phyloP scores from a whole-genome alignment of 2,329 filamentous ascomycete species.

The Pestalotiopsis sp. region DNA sequence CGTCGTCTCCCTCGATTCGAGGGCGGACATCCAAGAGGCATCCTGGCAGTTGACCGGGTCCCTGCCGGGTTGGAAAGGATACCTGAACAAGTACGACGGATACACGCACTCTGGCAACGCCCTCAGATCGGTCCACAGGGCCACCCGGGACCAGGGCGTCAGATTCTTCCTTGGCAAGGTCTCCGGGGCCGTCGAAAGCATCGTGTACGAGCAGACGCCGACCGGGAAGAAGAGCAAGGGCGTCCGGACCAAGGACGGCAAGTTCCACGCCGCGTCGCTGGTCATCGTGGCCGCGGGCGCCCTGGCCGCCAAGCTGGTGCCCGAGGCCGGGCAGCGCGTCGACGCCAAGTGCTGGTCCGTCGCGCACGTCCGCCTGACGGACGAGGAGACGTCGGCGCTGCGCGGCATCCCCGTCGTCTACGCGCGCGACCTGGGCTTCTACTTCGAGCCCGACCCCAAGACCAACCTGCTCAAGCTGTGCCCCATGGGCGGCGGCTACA shows the following conservation, averaged over 20 bases:
- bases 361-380: constrained; percentile 59
- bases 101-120: constrained; percentile 60
- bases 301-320: constrained; percentile 46
- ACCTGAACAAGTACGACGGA: constrained; percentile 59
- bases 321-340: constrained; percentile 50
- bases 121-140: constrained; percentile 47
- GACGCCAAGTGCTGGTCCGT: constrained; percentile 62
- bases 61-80: constrained; percentile 51
- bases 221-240: constrained; percentile 22
- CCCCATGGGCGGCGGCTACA: constrained; percentile 60
- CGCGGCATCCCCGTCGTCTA: constrained; percentile 64
- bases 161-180: constrained; percentile 41
- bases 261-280: constrained; percentile 34
- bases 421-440: constrained; percentile 64
- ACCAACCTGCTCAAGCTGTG: constrained; percentile 64
- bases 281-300: constrained; percentile 58
- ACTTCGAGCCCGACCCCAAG: constrained; percentile 64
- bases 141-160: constrained; percentile 35
- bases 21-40: neutral
- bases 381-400: constrained; percentile 54
- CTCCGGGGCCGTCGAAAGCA: constrained; percentile 43
- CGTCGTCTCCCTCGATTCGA: neutral
- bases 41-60: neutral
- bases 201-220: constrained; percentile 22
- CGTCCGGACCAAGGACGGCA: constrained; percentile 25